Percentiles rank a stretch among this genome's conserved stretches.
These are phyloP conservation scores for Circinella minor DNA, from an alignment of 371 early-diverging fungal genomes.

Conservation along the genomic window DNA sequence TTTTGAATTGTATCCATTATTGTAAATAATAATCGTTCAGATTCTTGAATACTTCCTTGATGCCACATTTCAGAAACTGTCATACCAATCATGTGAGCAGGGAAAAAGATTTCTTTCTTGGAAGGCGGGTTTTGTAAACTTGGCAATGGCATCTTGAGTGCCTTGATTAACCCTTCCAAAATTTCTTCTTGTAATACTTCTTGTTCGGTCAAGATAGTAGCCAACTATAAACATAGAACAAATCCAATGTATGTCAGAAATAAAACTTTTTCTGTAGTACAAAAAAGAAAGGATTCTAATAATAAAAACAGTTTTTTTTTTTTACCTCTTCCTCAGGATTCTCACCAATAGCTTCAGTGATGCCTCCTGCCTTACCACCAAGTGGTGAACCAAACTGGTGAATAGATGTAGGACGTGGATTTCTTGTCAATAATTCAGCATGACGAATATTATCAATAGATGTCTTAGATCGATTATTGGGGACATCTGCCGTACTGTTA, in stretches of 20 bases:
- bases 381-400: conserved; percentile 32
- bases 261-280: conserved; percentile 15
- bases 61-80: conserved; percentile 86
- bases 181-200: conserved; percentile 86
- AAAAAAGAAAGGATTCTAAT: too few species aligned
- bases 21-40: conserved; percentile 81
- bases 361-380: conserved; percentile 24
- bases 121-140: conserved; percentile 80
- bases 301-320: conserved; percentile 18
- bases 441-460: conserved; percentile 44
- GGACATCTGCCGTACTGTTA: conserved; percentile 49
- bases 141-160: conserved; percentile 87
- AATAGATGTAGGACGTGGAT: conserved; percentile 51
- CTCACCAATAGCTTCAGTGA: conserved; percentile 37
- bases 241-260: conserved; percentile 32
- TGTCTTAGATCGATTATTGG: conserved; percentile 37
- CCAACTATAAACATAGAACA: conserved; percentile 37
- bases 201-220: conserved; percentile 67
- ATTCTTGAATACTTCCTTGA: conserved; percentile 75
- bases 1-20: conserved; percentile 87
- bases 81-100: conserved; percentile 88
- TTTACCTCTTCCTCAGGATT: conserved; percentile 56
- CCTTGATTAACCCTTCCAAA: conserved; percentile 84
- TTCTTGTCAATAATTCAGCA: conserved; percentile 35
- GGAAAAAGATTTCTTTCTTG: conserved; percentile 90